Evolutionary conservation across 345 rosid species (phyloP).

Genomic region (Alliaria petiolata): DNA sequence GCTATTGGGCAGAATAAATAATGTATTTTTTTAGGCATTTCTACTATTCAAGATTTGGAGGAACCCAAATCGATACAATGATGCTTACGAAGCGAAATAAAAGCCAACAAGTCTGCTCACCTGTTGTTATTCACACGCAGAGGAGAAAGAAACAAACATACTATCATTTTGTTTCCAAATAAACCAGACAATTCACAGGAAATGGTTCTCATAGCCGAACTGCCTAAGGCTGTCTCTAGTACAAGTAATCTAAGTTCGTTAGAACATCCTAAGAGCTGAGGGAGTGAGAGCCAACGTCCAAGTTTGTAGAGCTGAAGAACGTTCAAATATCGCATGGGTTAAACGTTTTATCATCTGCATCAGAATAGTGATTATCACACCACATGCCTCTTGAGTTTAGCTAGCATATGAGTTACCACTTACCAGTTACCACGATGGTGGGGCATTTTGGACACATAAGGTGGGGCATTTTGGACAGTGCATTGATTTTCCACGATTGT

Average conservation of each 20-base stretch:
- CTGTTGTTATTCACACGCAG: too few relatives aligned
- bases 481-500: neutral
- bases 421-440: too few relatives aligned
- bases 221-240: neutral
- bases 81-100: too few relatives aligned
- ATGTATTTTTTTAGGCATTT: too few relatives aligned
- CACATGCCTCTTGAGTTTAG: neutral
- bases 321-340: neutral
- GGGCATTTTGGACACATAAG: neutral
- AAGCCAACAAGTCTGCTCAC: too few relatives aligned
- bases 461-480: neutral
- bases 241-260: neutral
- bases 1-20: too few relatives aligned
- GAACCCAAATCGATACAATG: too few relatives aligned
- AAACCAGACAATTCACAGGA: neutral
- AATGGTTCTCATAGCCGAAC: too few relatives aligned
- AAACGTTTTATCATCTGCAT: neutral
- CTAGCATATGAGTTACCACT: neutral
- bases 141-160: too few relatives aligned
- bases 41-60: too few relatives aligned
- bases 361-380: neutral
- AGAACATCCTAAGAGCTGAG: too few relatives aligned
- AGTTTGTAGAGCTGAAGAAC: neutral
- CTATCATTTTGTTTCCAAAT: too few relatives aligned
- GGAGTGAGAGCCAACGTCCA: neutral